These are phyloP conservation scores for Ceratocystis cacaofunesta DNA, from an alignment of 2,329 filamentous ascomycete species.

Conservation along the genomic window DNA sequence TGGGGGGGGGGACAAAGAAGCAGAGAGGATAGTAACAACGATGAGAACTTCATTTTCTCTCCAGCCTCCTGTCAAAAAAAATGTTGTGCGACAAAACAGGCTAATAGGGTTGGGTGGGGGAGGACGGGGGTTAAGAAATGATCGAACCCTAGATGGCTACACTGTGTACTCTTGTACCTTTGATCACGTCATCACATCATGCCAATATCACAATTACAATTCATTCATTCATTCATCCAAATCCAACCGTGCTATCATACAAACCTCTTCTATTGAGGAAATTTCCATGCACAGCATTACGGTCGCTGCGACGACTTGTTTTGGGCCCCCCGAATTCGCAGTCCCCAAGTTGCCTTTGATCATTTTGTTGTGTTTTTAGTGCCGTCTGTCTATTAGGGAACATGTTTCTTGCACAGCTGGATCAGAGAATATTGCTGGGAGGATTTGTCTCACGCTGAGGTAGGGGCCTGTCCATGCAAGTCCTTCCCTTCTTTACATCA, in stretches of 20 bases:
- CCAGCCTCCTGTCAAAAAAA: slow-evolving; percentile 1
- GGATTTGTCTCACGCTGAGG: neutral
- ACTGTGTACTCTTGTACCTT: neutral
- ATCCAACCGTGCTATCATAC: neutral
- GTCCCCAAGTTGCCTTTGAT: neutral
- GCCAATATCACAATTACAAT: neutral
- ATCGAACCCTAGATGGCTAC: neutral
- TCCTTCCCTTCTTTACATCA: neutral
- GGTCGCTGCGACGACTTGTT: too few species aligned
- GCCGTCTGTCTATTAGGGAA: too few species aligned
- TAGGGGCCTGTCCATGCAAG: neutral
- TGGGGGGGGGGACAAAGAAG: neutral
- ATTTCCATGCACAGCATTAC: too few species aligned
- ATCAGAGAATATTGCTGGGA: neutral
- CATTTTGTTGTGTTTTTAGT: too few species aligned
- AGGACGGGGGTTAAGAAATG: neutral
- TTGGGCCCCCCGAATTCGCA: neutral
- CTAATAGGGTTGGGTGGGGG: neutral
- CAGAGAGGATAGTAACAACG: too few species aligned
- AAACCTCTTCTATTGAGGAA: too few species aligned
- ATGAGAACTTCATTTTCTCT: neutral
- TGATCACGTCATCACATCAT: neutral
- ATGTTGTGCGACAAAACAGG: neutral
- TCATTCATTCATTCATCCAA: neutral
- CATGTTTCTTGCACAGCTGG: neutral